Conservation (phyloP, 192 early-diverging fungal genomes). For the Coemansia sp. region DNA sequence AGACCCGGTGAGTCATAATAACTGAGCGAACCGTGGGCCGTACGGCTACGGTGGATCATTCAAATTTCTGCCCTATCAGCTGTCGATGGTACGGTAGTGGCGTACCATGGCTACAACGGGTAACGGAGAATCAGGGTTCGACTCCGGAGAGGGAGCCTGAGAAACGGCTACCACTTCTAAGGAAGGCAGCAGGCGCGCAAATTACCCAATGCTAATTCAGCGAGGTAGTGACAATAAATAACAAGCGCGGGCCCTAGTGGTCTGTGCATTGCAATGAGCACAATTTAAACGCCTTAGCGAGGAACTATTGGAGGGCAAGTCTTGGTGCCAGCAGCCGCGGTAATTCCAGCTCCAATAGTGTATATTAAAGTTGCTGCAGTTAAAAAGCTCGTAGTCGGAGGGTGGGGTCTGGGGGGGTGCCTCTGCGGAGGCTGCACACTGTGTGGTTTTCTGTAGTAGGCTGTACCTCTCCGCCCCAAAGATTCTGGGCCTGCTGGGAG, state of each 20-base stretch:
- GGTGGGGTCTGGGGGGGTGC: slow-evolving; percentile 21
- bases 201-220: slow-evolving; percentile 53
- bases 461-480: slow-evolving; percentile 13
- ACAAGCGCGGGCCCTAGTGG: slow-evolving; percentile 32
- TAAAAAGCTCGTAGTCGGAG: slow-evolving; percentile 56
- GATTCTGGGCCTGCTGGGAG: slow-evolving; percentile 9
- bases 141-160: slow-evolving; percentile 55
- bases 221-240: slow-evolving; percentile 53
- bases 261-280: slow-evolving; percentile 48
- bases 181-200: slow-evolving; percentile 58
- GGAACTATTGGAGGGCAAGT: slow-evolving; percentile 54
- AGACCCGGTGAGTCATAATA: slow-evolving; percentile 64
- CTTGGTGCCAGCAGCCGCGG: slow-evolving; percentile 49
- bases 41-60: slow-evolving; percentile 70
- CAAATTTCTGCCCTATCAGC: slow-evolving; percentile 83
- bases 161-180: slow-evolving; percentile 59
- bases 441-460: slow-evolving; percentile 23
- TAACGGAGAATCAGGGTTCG: slow-evolving; percentile 66
- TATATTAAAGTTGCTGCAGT: slow-evolving; percentile 60
- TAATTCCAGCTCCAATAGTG: slow-evolving; percentile 54
- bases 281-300: slow-evolving; percentile 47
- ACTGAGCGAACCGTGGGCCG: slow-evolving; percentile 69
- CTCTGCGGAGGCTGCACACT: too few species aligned
- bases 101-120: slow-evolving; percentile 72
- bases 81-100: slow-evolving; percentile 76